Evolutionary conservation across 768 basidiomycete genomes (phyloP).

Genomic region (Chalciporus chontae): DNA sequence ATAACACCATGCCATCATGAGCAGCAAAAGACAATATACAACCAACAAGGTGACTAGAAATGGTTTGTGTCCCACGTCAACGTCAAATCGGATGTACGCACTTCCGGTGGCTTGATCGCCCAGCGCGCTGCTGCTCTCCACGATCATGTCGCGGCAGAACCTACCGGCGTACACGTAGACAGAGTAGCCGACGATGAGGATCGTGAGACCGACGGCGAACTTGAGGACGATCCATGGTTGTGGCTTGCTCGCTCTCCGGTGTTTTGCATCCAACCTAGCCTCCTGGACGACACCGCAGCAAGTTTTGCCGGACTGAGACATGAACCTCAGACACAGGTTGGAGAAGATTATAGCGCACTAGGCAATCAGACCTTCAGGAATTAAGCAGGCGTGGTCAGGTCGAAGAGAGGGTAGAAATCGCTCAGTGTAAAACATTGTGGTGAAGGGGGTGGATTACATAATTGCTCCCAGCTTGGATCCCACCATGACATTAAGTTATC

Average conservation of each 20-base stretch:
- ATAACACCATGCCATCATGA: constrained; percentile 83
- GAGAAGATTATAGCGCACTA: neutral
- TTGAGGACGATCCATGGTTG: constrained; percentile 79
- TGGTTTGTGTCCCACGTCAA: constrained; percentile 2
- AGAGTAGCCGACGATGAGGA: constrained; percentile 62
- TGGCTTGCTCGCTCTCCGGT: constrained; percentile 39
- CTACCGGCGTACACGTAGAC: constrained; percentile 76
- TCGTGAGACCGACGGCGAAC: constrained; percentile 55
- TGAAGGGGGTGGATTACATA: constrained; percentile 22
- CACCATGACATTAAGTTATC: constrained; percentile 17
- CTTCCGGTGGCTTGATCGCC: constrained; percentile 57
- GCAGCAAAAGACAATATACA: constrained; percentile 56
- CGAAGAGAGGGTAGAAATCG: constrained; percentile 8
- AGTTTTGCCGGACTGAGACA: constrained; percentile 14
- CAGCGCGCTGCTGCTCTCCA: constrained; percentile 37
- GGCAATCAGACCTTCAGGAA: neutral
- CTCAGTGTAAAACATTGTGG: constrained; percentile 7
- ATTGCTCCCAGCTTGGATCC: neutral
- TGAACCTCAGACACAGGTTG: constrained; percentile 3
- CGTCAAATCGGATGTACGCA: constrained; percentile 41
- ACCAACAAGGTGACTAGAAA: constrained; percentile 61
- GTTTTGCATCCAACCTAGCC: constrained; percentile 37
- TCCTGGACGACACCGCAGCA: constrained; percentile 56
- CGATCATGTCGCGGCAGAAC: constrained; percentile 71
- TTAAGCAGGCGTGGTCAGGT: neutral